These are phyloP conservation scores for Oidiodendron maius DNA, from an alignment of 495 filamentous ascomycete genomes.

Conservation along the genomic window DNA sequence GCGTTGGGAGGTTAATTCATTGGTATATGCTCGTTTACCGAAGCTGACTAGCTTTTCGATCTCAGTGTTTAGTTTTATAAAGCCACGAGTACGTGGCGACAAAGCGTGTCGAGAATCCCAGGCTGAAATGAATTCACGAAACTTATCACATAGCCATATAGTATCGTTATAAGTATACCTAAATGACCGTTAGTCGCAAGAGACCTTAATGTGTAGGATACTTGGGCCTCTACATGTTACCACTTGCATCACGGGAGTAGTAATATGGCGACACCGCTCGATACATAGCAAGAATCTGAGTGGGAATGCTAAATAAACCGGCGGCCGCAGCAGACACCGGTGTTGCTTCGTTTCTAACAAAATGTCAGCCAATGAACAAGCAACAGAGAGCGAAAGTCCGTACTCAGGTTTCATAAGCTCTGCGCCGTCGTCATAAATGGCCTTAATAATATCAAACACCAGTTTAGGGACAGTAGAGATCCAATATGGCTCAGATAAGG, in stretches of 20 bases:
- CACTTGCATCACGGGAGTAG: slow-evolving; percentile 60
- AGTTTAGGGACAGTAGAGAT: slow-evolving; percentile 79
- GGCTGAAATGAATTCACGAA: slow-evolving; percentile 54
- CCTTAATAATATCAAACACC: slow-evolving; percentile 62
- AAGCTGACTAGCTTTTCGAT: slow-evolving; percentile 68
- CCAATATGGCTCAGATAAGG: slow-evolving; percentile 78
- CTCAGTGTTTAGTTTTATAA: slow-evolving; percentile 62
- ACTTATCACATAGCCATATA: slow-evolving; percentile 64
- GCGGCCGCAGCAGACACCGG: slow-evolving; percentile 64
- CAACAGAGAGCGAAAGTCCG: slow-evolving; percentile 20
- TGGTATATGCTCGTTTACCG: slow-evolving; percentile 76
- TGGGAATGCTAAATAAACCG: slow-evolving; percentile 74
- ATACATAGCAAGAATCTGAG: slow-evolving; percentile 83
- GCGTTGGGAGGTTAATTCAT: slow-evolving; percentile 81
- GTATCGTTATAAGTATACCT: slow-evolving; percentile 91
- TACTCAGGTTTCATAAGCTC: slow-evolving; percentile 51
- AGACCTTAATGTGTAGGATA: too few species aligned
- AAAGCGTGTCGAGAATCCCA: slow-evolving; percentile 41
- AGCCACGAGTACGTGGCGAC: slow-evolving; percentile 36
- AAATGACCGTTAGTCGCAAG: background rate
- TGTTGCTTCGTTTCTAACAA: slow-evolving; percentile 29
- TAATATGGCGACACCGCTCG: slow-evolving; percentile 78
- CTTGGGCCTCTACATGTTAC: slow-evolving; percentile 61
- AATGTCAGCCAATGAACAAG: background rate
- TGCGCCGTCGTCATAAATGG: slow-evolving; percentile 65